These are phyloP conservation scores for Cytospora leucostoma DNA, from an alignment of 2,329 filamentous ascomycete genomes.

Conservation along the genomic window DNA sequence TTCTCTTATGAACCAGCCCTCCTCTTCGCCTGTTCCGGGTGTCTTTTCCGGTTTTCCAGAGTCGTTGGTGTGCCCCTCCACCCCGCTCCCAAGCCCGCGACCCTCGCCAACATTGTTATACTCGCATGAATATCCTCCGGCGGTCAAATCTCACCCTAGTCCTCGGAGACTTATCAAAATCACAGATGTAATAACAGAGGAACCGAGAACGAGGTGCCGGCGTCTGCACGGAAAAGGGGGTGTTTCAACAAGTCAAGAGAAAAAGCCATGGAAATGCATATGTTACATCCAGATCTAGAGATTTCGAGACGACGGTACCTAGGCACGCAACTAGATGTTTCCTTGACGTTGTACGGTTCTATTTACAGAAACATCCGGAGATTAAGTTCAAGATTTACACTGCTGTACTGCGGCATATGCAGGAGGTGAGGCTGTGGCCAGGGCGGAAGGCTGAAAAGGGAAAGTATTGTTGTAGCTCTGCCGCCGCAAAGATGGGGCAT, in stretches of 20 bases:
- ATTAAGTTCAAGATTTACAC: background rate
- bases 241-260: background rate
- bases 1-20: too few species aligned
- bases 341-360: background rate
- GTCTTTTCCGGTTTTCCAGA: too few species aligned
- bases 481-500: conserved; percentile 1
- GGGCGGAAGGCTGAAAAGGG: conserved; percentile 7
- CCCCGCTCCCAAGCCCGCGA: background rate
- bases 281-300: background rate
- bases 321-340: background rate
- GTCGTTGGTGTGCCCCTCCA: background rate
- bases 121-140: background rate
- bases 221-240: background rate
- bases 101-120: background rate
- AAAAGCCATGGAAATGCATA: background rate
- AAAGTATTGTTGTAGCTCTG: conserved; percentile 1
- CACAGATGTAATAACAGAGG: too few species aligned
- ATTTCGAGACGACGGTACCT: too few species aligned
- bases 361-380: background rate
- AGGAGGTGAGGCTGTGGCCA: conserved; percentile 6
- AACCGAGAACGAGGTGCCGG: background rate
- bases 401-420: background rate
- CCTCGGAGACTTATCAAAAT: background rate
- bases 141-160: background rate
- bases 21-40: too few species aligned